A percentile compares a stretch with the other conserved stretches of the same genome.
Evolutionary conservation across 148 eudicot genomes (phyloP).

Genomic region (Rhododendron simsii): DNA sequence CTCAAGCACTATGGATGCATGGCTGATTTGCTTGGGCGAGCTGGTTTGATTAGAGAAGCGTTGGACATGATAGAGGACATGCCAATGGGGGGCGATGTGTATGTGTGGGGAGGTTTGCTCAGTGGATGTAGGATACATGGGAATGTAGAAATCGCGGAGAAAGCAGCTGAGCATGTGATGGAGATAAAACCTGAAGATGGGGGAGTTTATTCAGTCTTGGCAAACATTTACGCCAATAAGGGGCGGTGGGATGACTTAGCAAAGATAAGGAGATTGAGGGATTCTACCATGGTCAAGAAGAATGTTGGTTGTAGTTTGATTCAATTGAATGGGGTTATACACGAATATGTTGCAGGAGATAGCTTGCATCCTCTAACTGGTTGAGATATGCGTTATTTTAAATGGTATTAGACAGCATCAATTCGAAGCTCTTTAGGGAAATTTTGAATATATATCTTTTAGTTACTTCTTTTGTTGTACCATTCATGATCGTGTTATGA

Average conservation of each 20-base stretch:
- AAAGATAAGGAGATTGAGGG: slow-evolving; percentile 52
- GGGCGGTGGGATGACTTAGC: slow-evolving; percentile 68
- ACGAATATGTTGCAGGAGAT: slow-evolving; percentile 77
- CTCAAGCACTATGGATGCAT: slow-evolving; percentile 83
- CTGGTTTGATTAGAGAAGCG: slow-evolving; percentile 69
- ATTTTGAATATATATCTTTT: background rate
- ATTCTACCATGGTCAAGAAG: slow-evolving; percentile 45
- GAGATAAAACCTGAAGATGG: slow-evolving; percentile 67
- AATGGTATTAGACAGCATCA: slow-evolving; percentile 45
- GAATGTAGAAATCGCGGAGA: slow-evolving; percentile 58
- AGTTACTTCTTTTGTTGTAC: background rate
- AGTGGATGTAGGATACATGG: slow-evolving; percentile 76
- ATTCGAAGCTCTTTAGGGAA: slow-evolving; percentile 22
- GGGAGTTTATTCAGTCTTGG: slow-evolving; percentile 74
- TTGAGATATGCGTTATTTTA: slow-evolving; percentile 42
- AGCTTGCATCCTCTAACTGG: slow-evolving; percentile 47
- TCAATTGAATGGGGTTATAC: slow-evolving; percentile 45
- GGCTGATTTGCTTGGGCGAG: slow-evolving; percentile 80
- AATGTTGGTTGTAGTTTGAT: slow-evolving; percentile 74
- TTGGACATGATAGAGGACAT: slow-evolving; percentile 58
- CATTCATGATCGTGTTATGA: background rate
- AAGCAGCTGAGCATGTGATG: slow-evolving; percentile 55
- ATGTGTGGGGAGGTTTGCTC: slow-evolving; percentile 79
- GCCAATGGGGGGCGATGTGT: slow-evolving; percentile 71
- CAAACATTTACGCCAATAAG: slow-evolving; percentile 61